Percentiles rank a stretch among this genome's conserved stretches.
phyloP scores from a whole-genome alignment of 441 rosid genomes.

The Eruca vesicaria region DNA sequence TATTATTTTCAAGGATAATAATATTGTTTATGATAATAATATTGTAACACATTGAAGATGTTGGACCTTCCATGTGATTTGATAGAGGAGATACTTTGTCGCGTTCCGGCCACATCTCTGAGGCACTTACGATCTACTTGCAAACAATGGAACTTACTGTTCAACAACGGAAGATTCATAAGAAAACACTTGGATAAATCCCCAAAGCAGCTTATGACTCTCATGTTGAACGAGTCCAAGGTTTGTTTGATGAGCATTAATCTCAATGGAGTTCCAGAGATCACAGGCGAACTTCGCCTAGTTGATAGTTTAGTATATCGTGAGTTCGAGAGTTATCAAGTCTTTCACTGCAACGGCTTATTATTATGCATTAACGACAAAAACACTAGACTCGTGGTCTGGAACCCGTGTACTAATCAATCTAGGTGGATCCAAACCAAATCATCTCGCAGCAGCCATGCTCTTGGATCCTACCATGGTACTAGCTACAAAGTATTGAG shows the following conservation, averaged over 20 bases:
- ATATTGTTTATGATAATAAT: too few relatives aligned
- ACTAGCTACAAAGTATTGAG: not conserved
- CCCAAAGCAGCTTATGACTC: not conserved
- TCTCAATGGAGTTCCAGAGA: not conserved
- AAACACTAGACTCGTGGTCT: not conserved
- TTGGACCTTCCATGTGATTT: not conserved
- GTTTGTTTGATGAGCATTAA: not conserved
- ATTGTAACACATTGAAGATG: not conserved
- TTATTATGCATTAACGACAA: not conserved
- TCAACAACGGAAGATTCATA: not conserved
- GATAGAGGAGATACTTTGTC: not conserved
- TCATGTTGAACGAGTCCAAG: not conserved
- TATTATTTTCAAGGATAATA: too few relatives aligned
- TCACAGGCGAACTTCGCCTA: not conserved
- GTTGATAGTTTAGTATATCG: not conserved
- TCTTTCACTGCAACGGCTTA: not conserved
- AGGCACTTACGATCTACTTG: not conserved
- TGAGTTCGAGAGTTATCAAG: not conserved
- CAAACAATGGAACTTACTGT: not conserved
- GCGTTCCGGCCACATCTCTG: not conserved
- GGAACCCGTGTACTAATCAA: not conserved
- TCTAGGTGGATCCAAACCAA: not conserved
- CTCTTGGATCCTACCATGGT: slow-evolving; percentile 10
- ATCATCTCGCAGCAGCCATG: not conserved
- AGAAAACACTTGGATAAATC: not conserved